Evolutionary conservation across 176 grass and related monocot genomes (phyloP).

Genomic region (Aegilops speltoides): DNA sequence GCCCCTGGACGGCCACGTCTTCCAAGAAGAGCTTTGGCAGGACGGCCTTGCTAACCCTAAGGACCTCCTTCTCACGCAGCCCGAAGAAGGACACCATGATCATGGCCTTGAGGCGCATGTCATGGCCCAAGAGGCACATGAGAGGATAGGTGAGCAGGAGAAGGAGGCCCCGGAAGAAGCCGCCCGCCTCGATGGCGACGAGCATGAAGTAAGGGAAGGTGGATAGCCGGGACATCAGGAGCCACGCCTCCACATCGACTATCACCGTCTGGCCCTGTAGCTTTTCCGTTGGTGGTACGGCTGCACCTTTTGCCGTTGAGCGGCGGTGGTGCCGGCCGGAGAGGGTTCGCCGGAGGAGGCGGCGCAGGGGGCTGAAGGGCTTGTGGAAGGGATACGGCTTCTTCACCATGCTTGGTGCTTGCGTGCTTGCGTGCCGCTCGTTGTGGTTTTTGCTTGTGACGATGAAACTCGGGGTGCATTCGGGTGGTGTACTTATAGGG

Average conservation of each 20-base stretch:
- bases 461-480: not conserved
- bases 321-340: slow-evolving; percentile 12
- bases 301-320: not conserved
- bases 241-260: slow-evolving; percentile 60
- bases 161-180: slow-evolving; percentile 59
- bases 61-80: slow-evolving; percentile 39
- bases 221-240: slow-evolving; percentile 52
- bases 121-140: slow-evolving; percentile 27
- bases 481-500: slow-evolving; percentile 23
- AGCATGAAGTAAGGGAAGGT: slow-evolving; percentile 92
- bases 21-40: slow-evolving; percentile 79
- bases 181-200: slow-evolving; percentile 73
- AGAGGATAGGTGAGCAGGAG: slow-evolving; percentile 54
- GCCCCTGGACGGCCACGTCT: slow-evolving; percentile 53
- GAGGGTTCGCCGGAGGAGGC: slow-evolving; percentile 45
- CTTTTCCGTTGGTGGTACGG: slow-evolving; percentile 7
- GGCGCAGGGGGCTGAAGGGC: slow-evolving; percentile 39
- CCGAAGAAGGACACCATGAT: slow-evolving; percentile 61
- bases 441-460: not conserved
- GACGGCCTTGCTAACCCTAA: slow-evolving; percentile 52
- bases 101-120: slow-evolving; percentile 49
- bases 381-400: slow-evolving; percentile 40
- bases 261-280: slow-evolving; percentile 42
- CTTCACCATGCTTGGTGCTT: slow-evolving; percentile 28
- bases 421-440: not conserved